A percentile compares a stretch with the other conserved stretches of the same genome.
These are phyloP conservation scores for Sanghuangporus weigelae DNA, from an alignment of 1,284 basidiomycete genomes.

Conservation along the genomic window DNA sequence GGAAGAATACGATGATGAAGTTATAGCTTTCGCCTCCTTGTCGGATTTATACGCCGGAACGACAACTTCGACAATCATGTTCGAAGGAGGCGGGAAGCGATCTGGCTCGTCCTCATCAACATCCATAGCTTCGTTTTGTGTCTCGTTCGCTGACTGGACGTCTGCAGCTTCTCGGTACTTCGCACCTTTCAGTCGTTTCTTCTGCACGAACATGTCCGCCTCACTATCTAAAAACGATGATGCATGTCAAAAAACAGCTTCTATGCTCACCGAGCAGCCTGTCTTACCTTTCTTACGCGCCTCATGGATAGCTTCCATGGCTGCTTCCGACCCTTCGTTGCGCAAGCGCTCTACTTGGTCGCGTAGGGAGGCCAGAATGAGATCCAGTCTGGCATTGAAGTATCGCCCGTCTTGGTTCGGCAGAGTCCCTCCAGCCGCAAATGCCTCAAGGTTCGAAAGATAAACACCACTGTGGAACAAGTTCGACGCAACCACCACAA, in stretches of 20 bases:
- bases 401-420: slow-evolving; percentile 78
- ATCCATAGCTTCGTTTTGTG: slow-evolving; percentile 6
- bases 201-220: slow-evolving; percentile 42
- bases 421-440: slow-evolving; percentile 62
- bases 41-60: slow-evolving; percentile 28
- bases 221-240: slow-evolving; percentile 34
- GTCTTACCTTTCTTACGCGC: slow-evolving; percentile 53
- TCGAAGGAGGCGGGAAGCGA: slow-evolving; percentile 31
- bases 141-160: slow-evolving; percentile 21
- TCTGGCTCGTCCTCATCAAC: slow-evolving; percentile 21
- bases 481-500: slow-evolving; percentile 84
- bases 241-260: not conserved
- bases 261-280: not conserved
- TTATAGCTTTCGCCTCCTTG: slow-evolving; percentile 17
- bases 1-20: slow-evolving; percentile 14
- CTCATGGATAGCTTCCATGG: slow-evolving; percentile 56
- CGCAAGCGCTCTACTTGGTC: slow-evolving; percentile 65
- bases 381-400: slow-evolving; percentile 76
- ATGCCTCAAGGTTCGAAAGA: slow-evolving; percentile 66
- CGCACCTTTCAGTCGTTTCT: slow-evolving; percentile 72
- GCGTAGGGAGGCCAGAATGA: slow-evolving; percentile 51
- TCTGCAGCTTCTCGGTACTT: slow-evolving; percentile 55
- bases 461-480: slow-evolving; percentile 78
- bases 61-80: slow-evolving; percentile 48
- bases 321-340: slow-evolving; percentile 54